phyloP scores from a whole-genome alignment of 2,329 filamentous ascomycete species.

The Parastagonospora nodorum region DNA sequence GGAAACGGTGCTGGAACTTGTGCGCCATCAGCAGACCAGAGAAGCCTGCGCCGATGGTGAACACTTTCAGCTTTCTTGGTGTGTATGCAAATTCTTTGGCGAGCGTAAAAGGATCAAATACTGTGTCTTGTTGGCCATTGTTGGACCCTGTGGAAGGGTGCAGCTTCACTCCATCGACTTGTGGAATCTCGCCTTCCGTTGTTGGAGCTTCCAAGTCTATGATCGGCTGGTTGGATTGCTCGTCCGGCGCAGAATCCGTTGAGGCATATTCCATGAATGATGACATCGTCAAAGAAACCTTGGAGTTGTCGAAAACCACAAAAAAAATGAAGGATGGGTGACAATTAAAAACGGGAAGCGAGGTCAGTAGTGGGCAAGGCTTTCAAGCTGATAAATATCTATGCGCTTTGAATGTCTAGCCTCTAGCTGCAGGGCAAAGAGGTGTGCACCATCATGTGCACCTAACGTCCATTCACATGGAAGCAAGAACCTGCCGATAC shows the following conservation, averaged over 20 bases:
- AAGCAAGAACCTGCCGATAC: neutral
- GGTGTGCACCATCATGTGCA: neutral
- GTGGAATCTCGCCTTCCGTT: constrained; percentile 16
- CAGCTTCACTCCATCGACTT: constrained; percentile 9
- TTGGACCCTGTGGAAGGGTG: neutral
- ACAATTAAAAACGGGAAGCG: neutral
- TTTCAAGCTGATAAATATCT: neutral
- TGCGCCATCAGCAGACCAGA: constrained; percentile 43
- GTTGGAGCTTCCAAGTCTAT: constrained; percentile 2
- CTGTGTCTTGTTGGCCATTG: constrained; percentile 2
- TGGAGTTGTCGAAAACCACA: neutral
- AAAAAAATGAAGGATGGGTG: constrained; percentile 1
- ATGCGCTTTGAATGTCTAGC: constrained; percentile 8
- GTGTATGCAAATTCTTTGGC: constrained; percentile 23
- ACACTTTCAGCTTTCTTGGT: constrained; percentile 21
- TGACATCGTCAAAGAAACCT: neutral
- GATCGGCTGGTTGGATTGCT: neutral
- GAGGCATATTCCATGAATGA: constrained; percentile 10
- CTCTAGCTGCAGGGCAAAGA: neutral
- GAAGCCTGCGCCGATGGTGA: constrained; percentile 41
- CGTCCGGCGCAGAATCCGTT: constrained; percentile 1
- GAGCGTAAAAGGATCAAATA: constrained; percentile 22
- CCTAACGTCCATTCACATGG: neutral
- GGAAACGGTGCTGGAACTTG: constrained; percentile 38
- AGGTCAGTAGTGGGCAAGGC: neutral